A percentile compares a stretch with the other conserved stretches of the same genome.
Conservation (phyloP, 2,329 filamentous ascomycete genomes). For the Exophiala viscosa region DNA sequence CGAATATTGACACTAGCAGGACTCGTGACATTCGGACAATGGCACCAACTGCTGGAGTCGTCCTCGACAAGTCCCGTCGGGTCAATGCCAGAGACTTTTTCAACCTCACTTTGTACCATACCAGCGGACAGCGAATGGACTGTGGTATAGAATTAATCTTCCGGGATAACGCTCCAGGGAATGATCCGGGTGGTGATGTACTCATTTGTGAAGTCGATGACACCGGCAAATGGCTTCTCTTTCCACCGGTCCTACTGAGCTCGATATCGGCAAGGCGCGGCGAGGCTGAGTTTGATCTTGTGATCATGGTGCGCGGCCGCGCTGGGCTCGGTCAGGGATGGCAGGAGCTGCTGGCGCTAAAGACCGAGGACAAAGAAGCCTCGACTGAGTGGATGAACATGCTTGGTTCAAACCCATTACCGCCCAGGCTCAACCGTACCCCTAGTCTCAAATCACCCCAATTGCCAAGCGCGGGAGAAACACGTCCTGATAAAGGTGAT, state of each 20-base stretch:
- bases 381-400: slow-evolving; percentile 84
- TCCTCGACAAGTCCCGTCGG: slow-evolving; percentile 71
- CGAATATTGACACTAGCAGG: slow-evolving; percentile 74
- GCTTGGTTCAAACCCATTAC: slow-evolving; percentile 64
- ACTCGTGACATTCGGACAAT: slow-evolving; percentile 76
- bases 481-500: slow-evolving; percentile 32
- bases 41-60: slow-evolving; percentile 64
- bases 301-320: slow-evolving; percentile 80
- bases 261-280: slow-evolving; percentile 77
- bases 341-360: slow-evolving; percentile 79
- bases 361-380: slow-evolving; percentile 70
- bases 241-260: slow-evolving; percentile 74
- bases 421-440: slow-evolving; percentile 55
- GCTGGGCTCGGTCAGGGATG: slow-evolving; percentile 63
- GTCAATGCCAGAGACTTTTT: slow-evolving; percentile 90
- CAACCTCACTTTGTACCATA: slow-evolving; percentile 77
- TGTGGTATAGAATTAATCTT: slow-evolving; percentile 85
- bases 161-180: slow-evolving; percentile 70
- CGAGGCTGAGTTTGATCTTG: slow-evolving; percentile 66
- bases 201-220: slow-evolving; percentile 86
- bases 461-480: slow-evolving; percentile 23
- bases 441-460: slow-evolving; percentile 46
- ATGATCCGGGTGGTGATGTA: slow-evolving; percentile 69
- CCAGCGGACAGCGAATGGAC: slow-evolving; percentile 82
- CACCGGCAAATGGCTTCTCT: slow-evolving; percentile 75